Evolutionary conservation across 129 eudicot species (phyloP).

Genomic region (Flaveria brownii): DNA sequence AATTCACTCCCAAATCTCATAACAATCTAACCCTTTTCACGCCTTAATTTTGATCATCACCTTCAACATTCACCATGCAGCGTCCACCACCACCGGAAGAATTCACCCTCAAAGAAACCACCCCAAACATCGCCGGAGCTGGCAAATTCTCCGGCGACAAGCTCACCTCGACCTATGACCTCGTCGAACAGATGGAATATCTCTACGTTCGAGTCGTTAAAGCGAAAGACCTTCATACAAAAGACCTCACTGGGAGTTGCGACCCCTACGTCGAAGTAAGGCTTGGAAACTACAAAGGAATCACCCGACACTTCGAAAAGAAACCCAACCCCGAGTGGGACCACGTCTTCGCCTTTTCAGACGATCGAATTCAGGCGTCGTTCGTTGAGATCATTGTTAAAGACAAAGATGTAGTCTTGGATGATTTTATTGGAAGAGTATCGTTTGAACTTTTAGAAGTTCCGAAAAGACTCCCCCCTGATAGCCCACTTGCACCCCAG

Average conservation of each 20-base stretch:
- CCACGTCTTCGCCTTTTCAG: slow-evolving; percentile 79
- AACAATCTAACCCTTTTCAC: not conserved
- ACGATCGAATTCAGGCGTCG: slow-evolving; percentile 72
- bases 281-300: slow-evolving; percentile 85
- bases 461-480: slow-evolving; percentile 87
- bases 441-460: slow-evolving; percentile 64
- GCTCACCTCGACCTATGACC: slow-evolving; percentile 79
- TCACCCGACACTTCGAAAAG: slow-evolving; percentile 71
- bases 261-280: slow-evolving; percentile 87
- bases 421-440: slow-evolving; percentile 73
- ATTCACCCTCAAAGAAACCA: slow-evolving; percentile 76
- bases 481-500: slow-evolving; percentile 83
- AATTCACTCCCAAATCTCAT: slow-evolving; percentile 14
- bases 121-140: slow-evolving; percentile 78
- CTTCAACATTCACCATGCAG: slow-evolving; percentile 43
- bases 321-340: slow-evolving; percentile 71
- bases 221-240: slow-evolving; percentile 70
- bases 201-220: slow-evolving; percentile 81
- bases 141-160: slow-evolving; percentile 74
- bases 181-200: slow-evolving; percentile 93
- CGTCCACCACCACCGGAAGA: slow-evolving; percentile 60
- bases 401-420: slow-evolving; percentile 66
- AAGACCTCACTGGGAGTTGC: slow-evolving; percentile 66
- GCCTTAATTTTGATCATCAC: not conserved
- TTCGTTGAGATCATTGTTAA: slow-evolving; percentile 63